Percentiles rank a stretch among this genome's conserved stretches.
These are phyloP conservation scores for Cubamyces lactineus DNA, from an alignment of 768 basidiomycete species.

Conservation along the genomic window DNA sequence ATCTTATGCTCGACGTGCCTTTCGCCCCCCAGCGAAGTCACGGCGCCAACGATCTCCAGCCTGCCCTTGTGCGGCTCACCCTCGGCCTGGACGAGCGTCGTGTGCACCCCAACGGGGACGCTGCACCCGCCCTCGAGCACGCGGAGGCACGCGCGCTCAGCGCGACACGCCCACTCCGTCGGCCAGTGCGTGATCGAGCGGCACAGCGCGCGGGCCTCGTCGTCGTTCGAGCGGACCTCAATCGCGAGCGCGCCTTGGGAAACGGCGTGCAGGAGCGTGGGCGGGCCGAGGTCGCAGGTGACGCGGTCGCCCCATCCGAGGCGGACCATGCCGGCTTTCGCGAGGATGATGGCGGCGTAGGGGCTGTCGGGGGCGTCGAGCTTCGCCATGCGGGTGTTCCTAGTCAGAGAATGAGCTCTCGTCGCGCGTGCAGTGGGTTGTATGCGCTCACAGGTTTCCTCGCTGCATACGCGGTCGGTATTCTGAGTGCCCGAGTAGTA, in stretches of 20 bases:
- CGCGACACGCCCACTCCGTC: conserved; percentile 76
- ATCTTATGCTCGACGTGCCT: conserved; percentile 71
- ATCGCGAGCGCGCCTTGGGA: conserved; percentile 92
- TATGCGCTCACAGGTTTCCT: conserved; percentile 76
- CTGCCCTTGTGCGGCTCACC: conserved; percentile 32
- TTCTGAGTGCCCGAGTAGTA: background rate
- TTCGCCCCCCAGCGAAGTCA: conserved; percentile 80
- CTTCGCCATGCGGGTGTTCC: conserved; percentile 90
- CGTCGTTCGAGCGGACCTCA: conserved; percentile 77
- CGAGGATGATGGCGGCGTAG: conserved; percentile 89
- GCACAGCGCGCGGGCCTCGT: conserved; percentile 63
- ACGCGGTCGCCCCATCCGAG: conserved; percentile 75
- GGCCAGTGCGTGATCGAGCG: conserved; percentile 70
- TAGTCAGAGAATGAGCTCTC: conserved; percentile 35
- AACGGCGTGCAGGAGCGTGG: conserved; percentile 84
- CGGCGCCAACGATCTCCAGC: conserved; percentile 75
- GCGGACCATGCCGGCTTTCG: conserved; percentile 89
- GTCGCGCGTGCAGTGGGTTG: background rate
- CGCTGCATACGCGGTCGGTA: conserved; percentile 47
- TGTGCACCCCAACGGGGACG: conserved; percentile 88
- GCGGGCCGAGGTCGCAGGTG: conserved; percentile 72
- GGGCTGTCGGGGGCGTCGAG: conserved; percentile 81
- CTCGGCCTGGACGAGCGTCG: conserved; percentile 44
- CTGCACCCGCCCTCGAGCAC: conserved; percentile 96
- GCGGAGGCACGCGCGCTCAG: conserved; percentile 88